Evolutionary conservation across 495 filamentous ascomycete genomes (phyloP).

Genomic region (Penicillium ucsense): DNA sequence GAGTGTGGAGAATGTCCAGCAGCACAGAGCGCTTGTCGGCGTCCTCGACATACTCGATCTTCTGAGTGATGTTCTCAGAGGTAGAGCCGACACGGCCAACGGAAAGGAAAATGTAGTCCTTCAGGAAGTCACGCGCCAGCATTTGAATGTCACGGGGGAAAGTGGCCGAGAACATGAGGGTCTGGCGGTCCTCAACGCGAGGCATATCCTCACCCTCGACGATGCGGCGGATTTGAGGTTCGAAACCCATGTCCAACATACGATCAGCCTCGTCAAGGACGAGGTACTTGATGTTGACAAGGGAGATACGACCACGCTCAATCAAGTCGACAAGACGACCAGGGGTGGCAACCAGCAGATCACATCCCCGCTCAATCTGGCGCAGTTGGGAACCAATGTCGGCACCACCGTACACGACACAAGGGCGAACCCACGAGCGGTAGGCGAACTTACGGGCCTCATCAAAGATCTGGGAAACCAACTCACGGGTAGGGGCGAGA

Average conservation of each 20-base stretch:
- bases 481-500: conserved; percentile 90
- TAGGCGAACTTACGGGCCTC: conserved; percentile 97
- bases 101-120: conserved; percentile 96
- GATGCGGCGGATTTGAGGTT: conserved; percentile 97
- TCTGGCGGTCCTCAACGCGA: conserved; percentile 71
- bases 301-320: conserved; percentile 94
- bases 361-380: conserved; percentile 94
- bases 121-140: conserved; percentile 94
- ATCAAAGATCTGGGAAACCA: conserved; percentile 97
- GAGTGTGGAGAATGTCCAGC: conserved; percentile 92
- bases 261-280: conserved; percentile 98
- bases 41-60: conserved; percentile 96
- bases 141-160: conserved; percentile 99
- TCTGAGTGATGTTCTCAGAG: conserved; percentile 98
- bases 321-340: conserved; percentile 96
- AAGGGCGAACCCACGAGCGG: conserved; percentile 96
- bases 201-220: conserved; percentile 99
- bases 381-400: conserved; percentile 95
- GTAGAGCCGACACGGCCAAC: conserved; percentile 99
- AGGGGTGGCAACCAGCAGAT: conserved; percentile 93
- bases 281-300: conserved; percentile 96
- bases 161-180: conserved; percentile 99
- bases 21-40: conserved; percentile 94
- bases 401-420: conserved; percentile 97
- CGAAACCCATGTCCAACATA: conserved; percentile 99